These are phyloP conservation scores for Exserohilum turcica DNA, from an alignment of 2,329 filamentous ascomycete species.

Conservation along the genomic window DNA sequence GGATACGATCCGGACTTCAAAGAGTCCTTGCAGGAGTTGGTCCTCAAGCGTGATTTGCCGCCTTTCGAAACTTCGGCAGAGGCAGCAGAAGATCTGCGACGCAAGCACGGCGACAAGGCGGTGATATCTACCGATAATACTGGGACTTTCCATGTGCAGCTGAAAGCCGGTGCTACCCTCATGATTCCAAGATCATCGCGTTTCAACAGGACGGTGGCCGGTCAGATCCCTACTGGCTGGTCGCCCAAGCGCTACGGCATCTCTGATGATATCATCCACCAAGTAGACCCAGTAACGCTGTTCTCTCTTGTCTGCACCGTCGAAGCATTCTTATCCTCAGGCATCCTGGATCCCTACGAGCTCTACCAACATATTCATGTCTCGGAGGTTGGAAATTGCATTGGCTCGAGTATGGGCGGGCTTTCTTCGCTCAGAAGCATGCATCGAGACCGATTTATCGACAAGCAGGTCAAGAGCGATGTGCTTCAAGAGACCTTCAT, in stretches of 20 bases:
- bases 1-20: slow-evolving; percentile 95
- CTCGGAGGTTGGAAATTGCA: slow-evolving; percentile 94
- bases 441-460: slow-evolving; percentile 96
- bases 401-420: slow-evolving; percentile 98
- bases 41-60: slow-evolving; percentile 95
- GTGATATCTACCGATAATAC: too few relatives aligned
- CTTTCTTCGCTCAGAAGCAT: slow-evolving; percentile 89
- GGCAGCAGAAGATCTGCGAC: slow-evolving; percentile 95
- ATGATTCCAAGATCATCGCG: slow-evolving; percentile 96
- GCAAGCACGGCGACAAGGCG: slow-evolving; percentile 92
- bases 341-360: slow-evolving; percentile 98
- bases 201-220: slow-evolving; percentile 96
- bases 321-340: slow-evolving; percentile 85
- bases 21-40: slow-evolving; percentile 95
- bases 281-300: slow-evolving; percentile 94
- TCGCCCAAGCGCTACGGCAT: slow-evolving; percentile 95
- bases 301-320: slow-evolving; percentile 93
- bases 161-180: slow-evolving; percentile 93
- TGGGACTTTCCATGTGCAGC: slow-evolving; percentile 89
- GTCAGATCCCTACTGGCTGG: slow-evolving; percentile 97
- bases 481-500: slow-evolving; percentile 99
- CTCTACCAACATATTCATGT: slow-evolving; percentile 99
- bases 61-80: slow-evolving; percentile 98
- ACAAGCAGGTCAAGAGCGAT: slow-evolving; percentile 97
- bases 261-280: slow-evolving; percentile 94